phyloP scores from a whole-genome alignment of 768 basidiomycete species.

The Boletus subcaerulescens region DNA sequence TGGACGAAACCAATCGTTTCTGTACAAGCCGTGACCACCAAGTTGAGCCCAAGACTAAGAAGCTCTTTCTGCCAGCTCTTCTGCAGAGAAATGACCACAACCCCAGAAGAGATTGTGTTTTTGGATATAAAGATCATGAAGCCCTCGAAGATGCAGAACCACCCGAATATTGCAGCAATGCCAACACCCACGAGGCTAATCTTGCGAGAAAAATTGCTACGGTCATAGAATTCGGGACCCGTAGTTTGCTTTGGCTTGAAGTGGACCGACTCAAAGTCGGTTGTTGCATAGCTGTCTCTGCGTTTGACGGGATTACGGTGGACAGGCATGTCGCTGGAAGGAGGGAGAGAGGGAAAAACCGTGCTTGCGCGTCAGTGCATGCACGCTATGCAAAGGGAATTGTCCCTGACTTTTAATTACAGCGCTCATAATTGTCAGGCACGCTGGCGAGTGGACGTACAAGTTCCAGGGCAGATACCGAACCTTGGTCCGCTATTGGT shows the following conservation, averaged over 20 bases:
- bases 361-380: background rate
- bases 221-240: slow-evolving; percentile 28
- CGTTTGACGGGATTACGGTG: background rate
- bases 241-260: slow-evolving; percentile 21
- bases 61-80: slow-evolving; percentile 17
- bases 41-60: slow-evolving; percentile 25
- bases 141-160: slow-evolving; percentile 23
- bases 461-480: background rate
- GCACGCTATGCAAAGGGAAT: background rate
- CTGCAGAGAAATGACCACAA: slow-evolving; percentile 18
- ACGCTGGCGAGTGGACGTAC: background rate
- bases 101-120: slow-evolving; percentile 22
- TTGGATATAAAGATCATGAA: slow-evolving; percentile 22
- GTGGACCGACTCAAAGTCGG: slow-evolving; percentile 23
- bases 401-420: slow-evolving; percentile 6
- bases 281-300: slow-evolving; percentile 7
- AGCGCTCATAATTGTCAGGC: background rate
- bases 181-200: slow-evolving; percentile 25
- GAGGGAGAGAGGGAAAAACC: background rate
- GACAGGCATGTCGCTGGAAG: slow-evolving; percentile 6
- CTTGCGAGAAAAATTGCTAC: slow-evolving; percentile 23
- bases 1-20: slow-evolving; percentile 31
- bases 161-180: slow-evolving; percentile 20
- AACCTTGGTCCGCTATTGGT: background rate
- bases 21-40: slow-evolving; percentile 27